Conservation (phyloP, 345 rosid genomes). For the Trapa bicornis region DNA sequence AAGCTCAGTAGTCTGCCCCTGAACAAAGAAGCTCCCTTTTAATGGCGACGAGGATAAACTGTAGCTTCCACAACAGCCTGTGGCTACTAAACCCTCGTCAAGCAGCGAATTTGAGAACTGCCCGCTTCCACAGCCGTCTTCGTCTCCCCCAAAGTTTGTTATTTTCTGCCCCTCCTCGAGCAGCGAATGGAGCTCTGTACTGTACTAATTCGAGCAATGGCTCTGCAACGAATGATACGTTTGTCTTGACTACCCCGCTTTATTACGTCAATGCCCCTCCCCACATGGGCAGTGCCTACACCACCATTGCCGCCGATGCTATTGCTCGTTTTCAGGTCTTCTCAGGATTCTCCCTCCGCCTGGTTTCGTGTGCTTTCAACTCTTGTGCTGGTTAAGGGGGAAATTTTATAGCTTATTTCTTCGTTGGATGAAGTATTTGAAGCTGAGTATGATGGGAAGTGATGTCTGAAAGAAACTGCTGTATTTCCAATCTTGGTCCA, state of each 20-base stretch:
- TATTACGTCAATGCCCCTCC: slow-evolving; percentile 99
- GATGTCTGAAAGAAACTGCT: background rate
- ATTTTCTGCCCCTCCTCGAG: slow-evolving; percentile 17
- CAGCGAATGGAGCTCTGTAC: slow-evolving; percentile 26
- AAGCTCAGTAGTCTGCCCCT: background rate
- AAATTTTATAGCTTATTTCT: background rate
- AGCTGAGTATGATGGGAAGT: background rate
- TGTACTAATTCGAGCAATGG: slow-evolving; percentile 30
- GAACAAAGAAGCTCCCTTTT: background rate
- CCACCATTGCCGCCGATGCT: slow-evolving; percentile 93
- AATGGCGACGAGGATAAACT: slow-evolving; percentile 65
- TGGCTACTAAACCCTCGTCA: slow-evolving; percentile 36
- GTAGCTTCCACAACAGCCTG: slow-evolving; percentile 43
- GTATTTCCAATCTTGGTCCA: background rate
- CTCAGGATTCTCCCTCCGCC: background rate
- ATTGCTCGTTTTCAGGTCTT: slow-evolving; percentile 85
- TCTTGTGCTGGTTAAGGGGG: background rate
- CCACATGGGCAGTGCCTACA: slow-evolving; percentile 98
- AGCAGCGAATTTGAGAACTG: slow-evolving; percentile 20
- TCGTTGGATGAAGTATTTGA: background rate
- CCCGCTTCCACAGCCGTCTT: slow-evolving; percentile 32
- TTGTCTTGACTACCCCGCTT: slow-evolving; percentile 88
- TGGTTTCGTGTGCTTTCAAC: background rate
- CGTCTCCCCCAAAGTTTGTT: slow-evolving; percentile 23
- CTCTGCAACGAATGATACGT: slow-evolving; percentile 26